Percentiles rank a stretch among this genome's conserved stretches.
phyloP scores from a whole-genome alignment of 2,329 filamentous ascomycete genomes.

The Pseudocercospora fijiensis region DNA sequence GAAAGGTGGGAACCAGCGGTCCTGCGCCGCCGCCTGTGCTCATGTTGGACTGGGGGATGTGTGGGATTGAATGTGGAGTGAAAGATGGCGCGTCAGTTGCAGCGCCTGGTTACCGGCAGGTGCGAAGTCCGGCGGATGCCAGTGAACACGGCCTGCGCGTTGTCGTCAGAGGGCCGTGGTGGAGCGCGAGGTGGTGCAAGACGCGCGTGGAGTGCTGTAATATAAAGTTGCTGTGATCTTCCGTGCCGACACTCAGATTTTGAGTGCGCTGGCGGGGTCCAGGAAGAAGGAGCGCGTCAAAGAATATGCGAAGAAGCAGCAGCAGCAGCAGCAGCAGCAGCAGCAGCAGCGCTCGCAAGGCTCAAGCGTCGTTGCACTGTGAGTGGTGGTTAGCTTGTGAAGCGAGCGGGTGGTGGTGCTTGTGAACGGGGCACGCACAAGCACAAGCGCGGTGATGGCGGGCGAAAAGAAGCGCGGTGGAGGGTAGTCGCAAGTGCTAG shows the following conservation, averaged over 20 bases:
- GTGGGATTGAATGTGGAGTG: constrained; percentile 2
- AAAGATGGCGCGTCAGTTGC: constrained; percentile 7
- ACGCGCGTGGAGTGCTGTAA: background rate
- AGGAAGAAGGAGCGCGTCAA: constrained; percentile 7
- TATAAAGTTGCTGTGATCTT: background rate
- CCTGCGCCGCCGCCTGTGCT: constrained; percentile 39
- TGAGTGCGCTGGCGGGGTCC: constrained; percentile 18
- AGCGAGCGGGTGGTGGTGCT: background rate
- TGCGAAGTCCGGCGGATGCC: background rate
- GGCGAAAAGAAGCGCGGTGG: background rate
- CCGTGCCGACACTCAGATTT: constrained; percentile 13
- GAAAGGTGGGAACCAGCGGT: constrained; percentile 42
- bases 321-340: too few species aligned
- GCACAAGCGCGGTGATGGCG: constrained; percentile 8
- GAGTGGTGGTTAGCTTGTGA: constrained; percentile 12
- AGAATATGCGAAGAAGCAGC: constrained; percentile 11
- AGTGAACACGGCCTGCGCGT: background rate
- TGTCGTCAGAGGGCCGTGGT: background rate
- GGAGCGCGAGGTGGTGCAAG: background rate
- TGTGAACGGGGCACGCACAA: constrained; percentile 1
- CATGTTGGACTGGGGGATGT: constrained; percentile 29
- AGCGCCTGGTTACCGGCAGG: background rate
- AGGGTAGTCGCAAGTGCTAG: constrained; percentile 16
- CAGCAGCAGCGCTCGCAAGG: constrained; percentile 5
- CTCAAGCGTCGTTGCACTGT: constrained; percentile 8